These are phyloP conservation scores for Hypoxylon intermedium DNA, from an alignment of 495 filamentous ascomycete genomes.

Conservation along the genomic window DNA sequence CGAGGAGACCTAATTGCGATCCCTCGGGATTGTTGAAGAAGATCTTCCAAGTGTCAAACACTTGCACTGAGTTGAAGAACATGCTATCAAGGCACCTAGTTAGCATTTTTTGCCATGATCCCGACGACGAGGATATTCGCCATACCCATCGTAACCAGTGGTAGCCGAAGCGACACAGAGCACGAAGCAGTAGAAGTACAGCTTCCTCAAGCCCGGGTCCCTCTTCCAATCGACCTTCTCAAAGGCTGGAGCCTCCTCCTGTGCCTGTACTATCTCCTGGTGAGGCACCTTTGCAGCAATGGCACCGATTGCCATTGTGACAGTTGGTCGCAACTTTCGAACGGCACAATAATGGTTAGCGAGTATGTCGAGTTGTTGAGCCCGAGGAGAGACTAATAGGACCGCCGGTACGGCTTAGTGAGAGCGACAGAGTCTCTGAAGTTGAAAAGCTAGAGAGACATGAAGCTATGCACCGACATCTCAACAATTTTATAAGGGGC, in stretches of 20 bases:
- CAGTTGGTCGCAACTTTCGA: slow-evolving; percentile 7
- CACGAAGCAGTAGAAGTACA: slow-evolving; percentile 64
- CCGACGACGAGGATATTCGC: neutral
- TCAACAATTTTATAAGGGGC: slow-evolving; percentile 22
- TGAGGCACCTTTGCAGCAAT: slow-evolving; percentile 48
- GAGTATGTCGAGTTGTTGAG: slow-evolving; percentile 12
- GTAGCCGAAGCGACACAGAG: slow-evolving; percentile 69
- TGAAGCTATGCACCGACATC: slow-evolving; percentile 9
- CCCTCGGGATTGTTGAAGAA: slow-evolving; percentile 61
- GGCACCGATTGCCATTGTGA: slow-evolving; percentile 36
- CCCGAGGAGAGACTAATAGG: slow-evolving; percentile 4
- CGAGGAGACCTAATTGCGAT: slow-evolving; percentile 66
- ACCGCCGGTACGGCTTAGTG: slow-evolving; percentile 11
- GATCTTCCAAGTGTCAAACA: slow-evolving; percentile 57
- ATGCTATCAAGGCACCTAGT: slow-evolving; percentile 49
- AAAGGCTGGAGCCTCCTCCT: slow-evolving; percentile 64
- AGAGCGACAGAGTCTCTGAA: slow-evolving; percentile 20
- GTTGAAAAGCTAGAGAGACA: slow-evolving; percentile 24
- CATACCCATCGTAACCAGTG: slow-evolving; percentile 71
- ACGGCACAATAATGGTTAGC: neutral
- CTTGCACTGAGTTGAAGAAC: slow-evolving; percentile 63
- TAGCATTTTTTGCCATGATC: slow-evolving; percentile 6
- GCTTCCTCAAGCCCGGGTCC: slow-evolving; percentile 66
- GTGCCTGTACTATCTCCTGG: slow-evolving; percentile 43
- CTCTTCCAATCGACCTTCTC: slow-evolving; percentile 65